Conservation (phyloP, 2,329 filamentous ascomycete species). For the Microsporum canis region DNA sequence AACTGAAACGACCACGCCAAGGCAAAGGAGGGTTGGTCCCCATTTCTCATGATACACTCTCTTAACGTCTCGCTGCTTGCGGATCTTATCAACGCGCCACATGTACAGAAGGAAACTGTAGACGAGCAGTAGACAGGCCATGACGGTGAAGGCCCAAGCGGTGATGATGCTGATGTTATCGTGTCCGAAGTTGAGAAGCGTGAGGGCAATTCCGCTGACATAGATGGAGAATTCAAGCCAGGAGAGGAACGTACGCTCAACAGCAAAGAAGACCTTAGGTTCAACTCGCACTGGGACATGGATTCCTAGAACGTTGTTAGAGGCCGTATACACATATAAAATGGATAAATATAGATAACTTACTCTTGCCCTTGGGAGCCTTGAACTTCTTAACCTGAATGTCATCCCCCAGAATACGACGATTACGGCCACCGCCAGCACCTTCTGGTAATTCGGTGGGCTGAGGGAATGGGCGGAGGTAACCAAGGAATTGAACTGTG, state of each 20-base stretch:
- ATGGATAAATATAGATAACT: constrained; percentile 14
- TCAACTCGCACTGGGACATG: constrained; percentile 93
- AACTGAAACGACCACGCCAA: constrained; percentile 61
- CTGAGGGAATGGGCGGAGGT: constrained; percentile 45
- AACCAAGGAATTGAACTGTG: constrained; percentile 37
- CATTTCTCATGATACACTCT: constrained; percentile 70
- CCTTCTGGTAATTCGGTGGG: constrained; percentile 30
- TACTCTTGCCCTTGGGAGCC: constrained; percentile 46
- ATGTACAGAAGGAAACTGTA: constrained; percentile 80
- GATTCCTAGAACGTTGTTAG: constrained; percentile 58
- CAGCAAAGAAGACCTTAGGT: constrained; percentile 95
- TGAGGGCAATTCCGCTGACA: constrained; percentile 74
- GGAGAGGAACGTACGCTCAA: constrained; percentile 87
- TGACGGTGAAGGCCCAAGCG: constrained; percentile 66
- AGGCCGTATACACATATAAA: background rate
- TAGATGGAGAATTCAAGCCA: constrained; percentile 98
- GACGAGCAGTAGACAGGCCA: constrained; percentile 65
- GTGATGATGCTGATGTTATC: constrained; percentile 53
- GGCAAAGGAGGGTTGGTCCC: constrained; percentile 69
- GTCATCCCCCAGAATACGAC: constrained; percentile 28
- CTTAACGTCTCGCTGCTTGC: constrained; percentile 67
- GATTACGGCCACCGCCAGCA: constrained; percentile 25
- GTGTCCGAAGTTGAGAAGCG: constrained; percentile 67
- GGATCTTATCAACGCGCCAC: constrained; percentile 77
- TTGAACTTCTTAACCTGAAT: constrained; percentile 45